These are phyloP conservation scores for Diaporthe longicolla DNA, from an alignment of 2,329 filamentous ascomycete genomes.

Conservation along the genomic window DNA sequence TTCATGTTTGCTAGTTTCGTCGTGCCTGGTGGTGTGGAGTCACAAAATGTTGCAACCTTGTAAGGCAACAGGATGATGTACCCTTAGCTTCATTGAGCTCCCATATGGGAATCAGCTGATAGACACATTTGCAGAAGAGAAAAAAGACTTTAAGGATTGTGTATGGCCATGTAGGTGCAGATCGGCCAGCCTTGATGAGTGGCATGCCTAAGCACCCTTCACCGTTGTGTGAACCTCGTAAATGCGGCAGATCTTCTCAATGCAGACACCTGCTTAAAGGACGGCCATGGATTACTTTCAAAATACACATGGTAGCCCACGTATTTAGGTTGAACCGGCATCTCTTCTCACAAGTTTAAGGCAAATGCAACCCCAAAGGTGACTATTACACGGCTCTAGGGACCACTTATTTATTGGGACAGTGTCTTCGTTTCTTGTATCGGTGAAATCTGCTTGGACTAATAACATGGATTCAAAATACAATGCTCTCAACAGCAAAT, in stretches of 20 bases:
- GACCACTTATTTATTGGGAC: background rate
- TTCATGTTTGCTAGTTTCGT: background rate
- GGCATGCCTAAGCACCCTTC: background rate
- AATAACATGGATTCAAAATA: background rate
- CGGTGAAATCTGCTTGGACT: background rate
- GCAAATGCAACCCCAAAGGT: background rate
- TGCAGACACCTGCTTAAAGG: background rate
- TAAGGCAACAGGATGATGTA: conserved; percentile 8
- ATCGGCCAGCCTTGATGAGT: background rate
- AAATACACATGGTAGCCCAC: background rate
- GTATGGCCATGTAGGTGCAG: background rate
- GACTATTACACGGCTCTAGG: background rate
- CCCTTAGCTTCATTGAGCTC: too few species aligned
- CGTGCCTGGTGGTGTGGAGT: conserved; percentile 18
- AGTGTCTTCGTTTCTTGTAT: background rate
- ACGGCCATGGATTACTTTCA: background rate
- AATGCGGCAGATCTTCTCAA: background rate
- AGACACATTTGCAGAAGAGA: background rate
- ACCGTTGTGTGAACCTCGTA: background rate
- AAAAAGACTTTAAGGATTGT: too few species aligned
- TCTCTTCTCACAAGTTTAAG: background rate
- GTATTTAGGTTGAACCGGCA: background rate
- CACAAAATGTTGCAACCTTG: background rate
- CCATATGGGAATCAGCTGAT: background rate
- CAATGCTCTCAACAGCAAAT: background rate